Evolutionary conservation across 768 basidiomycete species (phyloP), one percentile per base, ranked within the genome.

Genomic region (Dentipellis sp.): DNA sequence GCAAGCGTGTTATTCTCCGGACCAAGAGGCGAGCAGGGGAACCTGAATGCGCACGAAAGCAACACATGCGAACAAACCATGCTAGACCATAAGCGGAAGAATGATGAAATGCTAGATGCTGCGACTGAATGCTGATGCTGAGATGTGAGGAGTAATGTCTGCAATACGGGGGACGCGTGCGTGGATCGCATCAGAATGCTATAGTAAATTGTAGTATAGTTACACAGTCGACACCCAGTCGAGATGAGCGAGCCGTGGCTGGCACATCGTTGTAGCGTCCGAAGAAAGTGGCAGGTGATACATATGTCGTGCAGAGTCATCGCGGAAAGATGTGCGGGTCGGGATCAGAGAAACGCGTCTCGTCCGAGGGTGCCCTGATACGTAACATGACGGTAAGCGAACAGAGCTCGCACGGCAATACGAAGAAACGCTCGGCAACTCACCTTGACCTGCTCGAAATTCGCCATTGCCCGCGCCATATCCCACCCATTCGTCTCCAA

Each of bases 391-490:
- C 17, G 62, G 23, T 50, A 29, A 40, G 12, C 38, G n/a, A 46
- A 11, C 50, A 16, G 23, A 17, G 22, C 23, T 11, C 48, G 23
- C 23, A 34, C 40, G 40, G 40, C 60, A 80, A 61, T 82, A 59
- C 64, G 80, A 83, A 8, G 81, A 82, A 21, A 83, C 80, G 63
- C 75, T 74, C 56, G 78, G 67, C 57, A 83, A 65, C 56, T 17
- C 58, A 89, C 89, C 81, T 88, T 89, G 64, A 97, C 88, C 67
- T 88, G 78, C 65, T 92, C 83, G 69, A 93, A 98, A 65, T 95
- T 94, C 51, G 78, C 77, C 22, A 92, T 65, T 0, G 97, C 97
- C 57, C 78, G 76, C 47, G 83, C 82, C 52, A 89, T 63, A 66
- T 94, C 82, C 94, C 94, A 98, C 8, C 73, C 82, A 65, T 94